Evolutionary conservation across 2,329 filamentous ascomycete species (phyloP).

Genomic region (Verticillium nubilum): DNA sequence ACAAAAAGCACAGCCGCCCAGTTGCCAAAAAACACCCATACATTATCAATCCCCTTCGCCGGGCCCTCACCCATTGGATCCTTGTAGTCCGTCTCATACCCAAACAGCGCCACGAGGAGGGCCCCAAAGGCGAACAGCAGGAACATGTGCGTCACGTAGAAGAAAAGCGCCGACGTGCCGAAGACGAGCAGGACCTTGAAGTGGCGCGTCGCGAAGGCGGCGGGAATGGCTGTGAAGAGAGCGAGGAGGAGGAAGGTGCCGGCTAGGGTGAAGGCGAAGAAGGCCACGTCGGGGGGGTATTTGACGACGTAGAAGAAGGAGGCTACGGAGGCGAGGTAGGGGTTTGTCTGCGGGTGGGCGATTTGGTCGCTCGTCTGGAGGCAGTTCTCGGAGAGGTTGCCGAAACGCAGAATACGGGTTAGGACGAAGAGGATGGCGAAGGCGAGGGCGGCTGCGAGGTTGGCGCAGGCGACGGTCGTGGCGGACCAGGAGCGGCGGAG

Average conservation of each 20-base stretch:
- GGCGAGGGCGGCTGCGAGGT: conserved; percentile 18
- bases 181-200: conserved; percentile 33
- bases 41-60: conserved; percentile 27
- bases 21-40: conserved; percentile 29
- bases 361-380: conserved; percentile 24
- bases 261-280: conserved; percentile 34
- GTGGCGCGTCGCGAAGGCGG: conserved; percentile 16
- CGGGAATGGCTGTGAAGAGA: conserved; percentile 27
- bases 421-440: conserved; percentile 33
- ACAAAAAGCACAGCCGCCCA: conserved; percentile 28
- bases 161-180: conserved; percentile 41
- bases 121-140: conserved; percentile 22
- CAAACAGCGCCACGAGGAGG: conserved; percentile 23
- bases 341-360: conserved; percentile 20
- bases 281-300: conserved; percentile 41
- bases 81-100: conserved; percentile 22
- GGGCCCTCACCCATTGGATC: conserved; percentile 19
- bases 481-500: conserved; percentile 24
- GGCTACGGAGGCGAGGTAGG: conserved; percentile 31
- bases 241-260: conserved; percentile 33
- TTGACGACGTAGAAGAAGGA: conserved; percentile 43
- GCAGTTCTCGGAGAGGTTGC: conserved; percentile 38
- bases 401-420: conserved; percentile 33
- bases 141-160: conserved; percentile 34
- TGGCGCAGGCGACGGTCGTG: conserved; percentile 18